These are phyloP conservation scores for Saccharomycopsis amapae DNA, from an alignment of 805 yeast species.

Conservation along the genomic window DNA sequence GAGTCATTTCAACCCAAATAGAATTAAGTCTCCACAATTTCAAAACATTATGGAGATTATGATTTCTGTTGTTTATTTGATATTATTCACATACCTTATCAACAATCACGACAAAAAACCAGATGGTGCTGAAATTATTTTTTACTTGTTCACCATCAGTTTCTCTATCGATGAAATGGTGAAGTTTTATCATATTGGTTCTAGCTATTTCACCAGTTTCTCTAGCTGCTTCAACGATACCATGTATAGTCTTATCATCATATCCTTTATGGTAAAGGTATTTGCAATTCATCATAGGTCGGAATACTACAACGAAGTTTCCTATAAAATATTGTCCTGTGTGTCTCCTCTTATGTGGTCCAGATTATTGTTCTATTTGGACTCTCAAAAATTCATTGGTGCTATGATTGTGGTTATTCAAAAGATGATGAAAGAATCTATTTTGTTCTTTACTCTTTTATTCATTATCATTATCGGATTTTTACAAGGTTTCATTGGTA, in stretches of 20 bases:
- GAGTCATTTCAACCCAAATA: constrained; percentile 70
- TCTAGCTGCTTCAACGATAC: constrained; percentile 72
- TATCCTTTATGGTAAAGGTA: constrained; percentile 48
- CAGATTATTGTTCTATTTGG: constrained; percentile 53
- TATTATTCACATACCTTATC: constrained; percentile 50
- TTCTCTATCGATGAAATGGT: constrained; percentile 58
- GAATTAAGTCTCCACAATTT: constrained; percentile 78
- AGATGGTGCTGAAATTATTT: constrained; percentile 46
- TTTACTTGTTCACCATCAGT: constrained; percentile 61
- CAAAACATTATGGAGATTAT: constrained; percentile 68
- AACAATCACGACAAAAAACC: constrained; percentile 22
- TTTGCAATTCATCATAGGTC: constrained; percentile 21
- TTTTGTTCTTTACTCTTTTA: constrained; percentile 70
- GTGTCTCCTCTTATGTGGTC: constrained; percentile 71
- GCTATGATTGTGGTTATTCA: constrained; percentile 34
- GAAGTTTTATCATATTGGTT: constrained; percentile 73
- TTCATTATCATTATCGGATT: constrained; percentile 70
- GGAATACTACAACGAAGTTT: constrained; percentile 23
- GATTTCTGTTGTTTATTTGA: constrained; percentile 57
- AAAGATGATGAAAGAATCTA: constrained; percentile 80
- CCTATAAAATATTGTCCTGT: constrained; percentile 53
- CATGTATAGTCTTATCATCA: constrained; percentile 49
- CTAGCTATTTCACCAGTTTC: constrained; percentile 51
- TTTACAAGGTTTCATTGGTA: constrained; percentile 77
- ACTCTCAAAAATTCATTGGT: constrained; percentile 50